Evolutionary conservation across 371 early-diverging fungal genomes (phyloP), one percentile per base, ranked within the genome.

Genomic region (Entomophthora muscae): DNA sequence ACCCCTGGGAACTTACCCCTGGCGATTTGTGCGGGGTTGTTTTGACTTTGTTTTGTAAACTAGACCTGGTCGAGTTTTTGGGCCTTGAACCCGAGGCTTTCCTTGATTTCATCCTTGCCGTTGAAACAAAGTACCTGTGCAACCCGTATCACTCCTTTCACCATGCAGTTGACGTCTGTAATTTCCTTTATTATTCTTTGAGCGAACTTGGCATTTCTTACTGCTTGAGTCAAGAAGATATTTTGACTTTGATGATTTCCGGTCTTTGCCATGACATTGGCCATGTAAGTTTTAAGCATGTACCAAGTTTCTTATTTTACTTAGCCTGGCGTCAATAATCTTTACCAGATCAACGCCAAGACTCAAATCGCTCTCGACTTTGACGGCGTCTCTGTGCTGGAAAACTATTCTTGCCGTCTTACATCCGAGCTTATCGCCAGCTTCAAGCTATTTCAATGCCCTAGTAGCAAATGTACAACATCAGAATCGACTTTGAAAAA

Each of bases 211-310:
- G 75, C 33, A 82, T 84, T 0, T 71, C 74, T 0, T 76, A 75
- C 7, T 83, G 83, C 56, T 68, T 90, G 10, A 75, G 84, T n/a
- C 67, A 76, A 23, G 73, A 80, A 10, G 91, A 91, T 66, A 74
- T 84, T 63, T 82, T 84, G 21, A 78, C 84, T 7, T 68, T 92
- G 52, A 69, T 91, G 29, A 79, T 93, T 42, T 83, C 89, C 32
- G 92, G 84, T n/a, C 75, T 93, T 42, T 88, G 89, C 69, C 94
- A 93, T 71, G 94, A 93, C 68, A 83, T 87, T 63, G 86, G 90
- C 42, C 94, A 93, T 72, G 88, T 88, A 83, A 83, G 85, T 76
- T 29, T 53, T 1, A 29, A 22, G 30, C 13, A 29, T 27, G 10
- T 21, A 66, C 56, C 27, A 22, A 29, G 51, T 33, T 33, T 1